phyloP scores from a whole-genome alignment of 2,329 filamentous ascomycete species.

The Pyricularia sp. region DNA sequence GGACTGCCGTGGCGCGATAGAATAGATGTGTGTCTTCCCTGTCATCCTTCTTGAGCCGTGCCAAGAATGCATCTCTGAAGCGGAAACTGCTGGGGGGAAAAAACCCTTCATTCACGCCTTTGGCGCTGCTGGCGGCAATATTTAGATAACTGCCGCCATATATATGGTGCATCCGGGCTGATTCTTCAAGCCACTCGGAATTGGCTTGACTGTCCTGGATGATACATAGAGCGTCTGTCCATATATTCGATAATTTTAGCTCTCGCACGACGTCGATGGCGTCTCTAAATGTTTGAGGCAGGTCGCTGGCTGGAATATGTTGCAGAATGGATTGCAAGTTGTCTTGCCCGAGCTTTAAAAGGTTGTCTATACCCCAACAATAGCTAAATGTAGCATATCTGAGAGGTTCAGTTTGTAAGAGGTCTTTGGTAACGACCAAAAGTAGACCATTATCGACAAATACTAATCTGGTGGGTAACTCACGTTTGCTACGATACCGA shows the following conservation, averaged over 20 bases:
- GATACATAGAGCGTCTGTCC: constrained; percentile 21
- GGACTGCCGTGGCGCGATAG: background rate
- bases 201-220: constrained; percentile 12
- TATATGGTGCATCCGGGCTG: constrained; percentile 14
- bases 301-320: constrained; percentile 2
- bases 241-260: constrained; percentile 16
- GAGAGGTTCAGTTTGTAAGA: background rate
- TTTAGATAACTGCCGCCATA: constrained; percentile 14
- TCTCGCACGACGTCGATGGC: constrained; percentile 11
- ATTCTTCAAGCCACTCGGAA: constrained; percentile 10
- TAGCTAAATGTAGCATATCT: constrained; percentile 14
- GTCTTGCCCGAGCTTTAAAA: constrained; percentile 6
- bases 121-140: constrained; percentile 7
- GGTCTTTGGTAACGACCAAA: background rate
- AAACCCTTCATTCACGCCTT: background rate
- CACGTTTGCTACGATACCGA: background rate
- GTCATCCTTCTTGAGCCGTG: background rate
- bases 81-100: background rate
- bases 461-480: background rate
- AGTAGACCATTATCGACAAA: background rate
- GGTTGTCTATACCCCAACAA: constrained; percentile 13
- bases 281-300: constrained; percentile 14
- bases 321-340: constrained; percentile 4
- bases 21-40: background rate
- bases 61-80: background rate